Conservation (phyloP, 257 asterid species). For the Solanum lignicaule region DNA sequence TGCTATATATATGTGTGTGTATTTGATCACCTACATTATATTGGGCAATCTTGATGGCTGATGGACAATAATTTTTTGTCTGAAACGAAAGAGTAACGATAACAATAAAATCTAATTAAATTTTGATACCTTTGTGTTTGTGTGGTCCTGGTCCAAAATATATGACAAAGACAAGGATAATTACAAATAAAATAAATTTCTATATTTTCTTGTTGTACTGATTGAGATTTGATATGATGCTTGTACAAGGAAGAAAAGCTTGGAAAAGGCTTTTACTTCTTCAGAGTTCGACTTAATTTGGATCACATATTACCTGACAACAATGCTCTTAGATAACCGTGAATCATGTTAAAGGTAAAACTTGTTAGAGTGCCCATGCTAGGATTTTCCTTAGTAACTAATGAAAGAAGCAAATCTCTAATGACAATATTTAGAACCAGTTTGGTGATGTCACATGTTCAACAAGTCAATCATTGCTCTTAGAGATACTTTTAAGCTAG, state of each 20-base stretch:
- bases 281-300: neutral
- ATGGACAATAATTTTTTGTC: neutral
- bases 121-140: neutral
- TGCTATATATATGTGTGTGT: neutral
- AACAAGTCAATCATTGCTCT: neutral
- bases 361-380: neutral
- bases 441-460: neutral
- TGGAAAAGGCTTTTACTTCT: neutral
- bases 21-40: neutral
- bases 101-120: neutral
- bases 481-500: neutral
- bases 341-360: neutral
- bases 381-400: neutral
- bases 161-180: neutral
- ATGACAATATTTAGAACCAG: neutral
- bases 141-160: neutral
- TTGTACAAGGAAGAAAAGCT: neutral
- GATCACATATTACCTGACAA: rapidly evolving
- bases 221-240: neutral
- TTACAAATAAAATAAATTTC: neutral
- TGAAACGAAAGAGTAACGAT: neutral
- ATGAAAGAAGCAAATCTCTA: neutral
- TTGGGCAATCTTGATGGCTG: neutral
- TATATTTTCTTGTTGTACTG: neutral
- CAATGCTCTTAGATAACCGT: no score